These are phyloP conservation scores for Tolypocladium sp. DNA, from an alignment of 2,329 filamentous ascomycete genomes.

Conservation along the genomic window DNA sequence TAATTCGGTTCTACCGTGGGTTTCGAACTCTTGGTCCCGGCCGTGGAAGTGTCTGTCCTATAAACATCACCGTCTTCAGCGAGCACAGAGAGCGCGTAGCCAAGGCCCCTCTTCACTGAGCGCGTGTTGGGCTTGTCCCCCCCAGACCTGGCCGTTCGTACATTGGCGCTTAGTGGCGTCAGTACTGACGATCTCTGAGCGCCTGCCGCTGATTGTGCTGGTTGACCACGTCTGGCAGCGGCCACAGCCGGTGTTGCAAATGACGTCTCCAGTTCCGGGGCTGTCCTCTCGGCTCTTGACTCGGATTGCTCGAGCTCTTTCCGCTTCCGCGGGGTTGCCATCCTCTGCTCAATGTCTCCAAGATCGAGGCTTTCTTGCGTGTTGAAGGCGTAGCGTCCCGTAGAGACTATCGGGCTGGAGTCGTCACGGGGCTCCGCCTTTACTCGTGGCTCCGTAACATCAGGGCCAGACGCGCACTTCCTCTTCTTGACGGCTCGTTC, in stretches of 20 bases:
- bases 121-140: slow-evolving; percentile 10
- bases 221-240: slow-evolving; percentile 10
- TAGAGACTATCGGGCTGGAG: slow-evolving; percentile 18
- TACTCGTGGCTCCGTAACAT: slow-evolving; percentile 20
- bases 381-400: slow-evolving; percentile 14
- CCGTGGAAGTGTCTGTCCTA: not conserved
- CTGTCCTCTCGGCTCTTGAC: not conserved
- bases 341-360: slow-evolving; percentile 20
- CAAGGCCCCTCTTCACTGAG: slow-evolving; percentile 14
- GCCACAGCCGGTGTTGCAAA: slow-evolving; percentile 9
- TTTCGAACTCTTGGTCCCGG: slow-evolving; percentile 3
- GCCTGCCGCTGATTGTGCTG: slow-evolving; percentile 1
- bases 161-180: slow-evolving; percentile 27
- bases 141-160: slow-evolving; percentile 12
- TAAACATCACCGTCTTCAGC: slow-evolving; percentile 37
- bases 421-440: slow-evolving; percentile 29
- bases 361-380: slow-evolving; percentile 53
- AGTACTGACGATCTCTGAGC: slow-evolving; percentile 18
- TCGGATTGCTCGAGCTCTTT: slow-evolving; percentile 13
- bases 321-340: slow-evolving; percentile 27
- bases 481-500: slow-evolving; percentile 40
- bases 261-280: slow-evolving; percentile 1
- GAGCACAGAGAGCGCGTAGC: slow-evolving; percentile 29
- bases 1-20: slow-evolving; percentile 7
- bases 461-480: slow-evolving; percentile 19